These are phyloP conservation scores for Mycena vitilis DNA, from an alignment of 768 basidiomycete species.

Conservation along the genomic window DNA sequence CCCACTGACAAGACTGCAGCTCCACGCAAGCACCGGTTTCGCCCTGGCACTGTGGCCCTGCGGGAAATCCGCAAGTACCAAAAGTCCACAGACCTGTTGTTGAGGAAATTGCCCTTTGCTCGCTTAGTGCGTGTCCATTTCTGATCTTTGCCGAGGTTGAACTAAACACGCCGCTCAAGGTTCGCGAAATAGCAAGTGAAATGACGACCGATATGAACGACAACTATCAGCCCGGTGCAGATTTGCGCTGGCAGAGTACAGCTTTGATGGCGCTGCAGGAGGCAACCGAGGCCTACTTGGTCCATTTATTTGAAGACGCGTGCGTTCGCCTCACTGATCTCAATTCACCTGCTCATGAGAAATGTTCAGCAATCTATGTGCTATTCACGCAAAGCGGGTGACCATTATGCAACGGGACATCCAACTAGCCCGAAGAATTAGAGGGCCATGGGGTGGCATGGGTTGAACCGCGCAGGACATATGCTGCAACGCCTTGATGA, in stretches of 20 bases:
- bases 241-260: constrained; percentile 94
- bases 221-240: constrained; percentile 60
- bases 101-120: constrained; percentile 91
- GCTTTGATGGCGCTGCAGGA: constrained; percentile 96
- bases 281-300: constrained; percentile 93
- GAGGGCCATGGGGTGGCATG: constrained; percentile 88
- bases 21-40: constrained; percentile 70
- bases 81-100: constrained; percentile 88
- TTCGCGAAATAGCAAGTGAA: constrained; percentile 93
- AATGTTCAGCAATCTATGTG: constrained; percentile 84
- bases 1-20: constrained; percentile 15
- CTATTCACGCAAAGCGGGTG: constrained; percentile 97
- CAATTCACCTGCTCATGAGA: constrained; percentile 14
- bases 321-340: constrained; percentile 59
- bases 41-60: constrained; percentile 91
- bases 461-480: constrained; percentile 39
- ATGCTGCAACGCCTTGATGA: constrained; percentile 9
- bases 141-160: background rate
- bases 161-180: constrained; percentile 58
- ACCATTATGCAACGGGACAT: constrained; percentile 99
- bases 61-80: constrained; percentile 96
- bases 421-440: constrained; percentile 94
- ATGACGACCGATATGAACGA: constrained; percentile 84
- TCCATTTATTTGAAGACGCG: constrained; percentile 99
- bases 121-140: constrained; percentile 74